Evolutionary conservation across 2,329 filamentous ascomycete species (phyloP), one percentile per base, ranked within the genome.

Genomic region (Exophiala alcalophila): DNA sequence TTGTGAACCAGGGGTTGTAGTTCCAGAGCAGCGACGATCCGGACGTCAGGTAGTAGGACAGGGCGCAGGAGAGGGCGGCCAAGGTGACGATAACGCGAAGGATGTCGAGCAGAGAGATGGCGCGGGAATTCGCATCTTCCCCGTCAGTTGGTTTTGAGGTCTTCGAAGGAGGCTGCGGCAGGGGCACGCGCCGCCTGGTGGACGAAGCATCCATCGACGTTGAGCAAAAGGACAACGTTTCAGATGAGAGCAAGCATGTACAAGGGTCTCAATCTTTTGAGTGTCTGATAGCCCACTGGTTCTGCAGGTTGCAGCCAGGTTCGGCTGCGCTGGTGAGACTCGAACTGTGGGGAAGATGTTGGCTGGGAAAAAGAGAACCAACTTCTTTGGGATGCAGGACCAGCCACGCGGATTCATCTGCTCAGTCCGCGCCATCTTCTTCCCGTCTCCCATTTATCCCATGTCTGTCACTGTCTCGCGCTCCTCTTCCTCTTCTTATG

Each of bases 11-110:
- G 57, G 66, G 84, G 66, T 66, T 72, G 69, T 70, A 83, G 53
- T 73, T 81, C 83, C 84, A 92, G 44, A 80, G 73, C 52, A 82
- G 72, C 45, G 78, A 82, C 60, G 86, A 78, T 49, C 83, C 83
- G 49, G 75, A 73, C 30, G 84, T 88, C 55, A 86, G 73, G 52
- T 90, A 78, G 65, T 90, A 91, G 66, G 84, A 89, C 40, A 90
- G 70, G 12, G 77, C 81, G 57, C 74, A 78, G 16, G 80, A 85
- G 32, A 82, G 76, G 29, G 86, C 55, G 23, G 83, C 53, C 10
- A 90, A 64, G 40, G 86, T 86, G 21, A 74, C 74, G 31, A 89
- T 58, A 20, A 90, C 73, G 21, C 86, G 82, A 46, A 88, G 65
- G 39, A 85, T 63, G 61, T 91, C 86, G 23, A 88, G 56, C 27